These are phyloP conservation scores for Eimeria maxima DNA, from an alignment of 169 alveolate species.

Conservation along the genomic window DNA sequence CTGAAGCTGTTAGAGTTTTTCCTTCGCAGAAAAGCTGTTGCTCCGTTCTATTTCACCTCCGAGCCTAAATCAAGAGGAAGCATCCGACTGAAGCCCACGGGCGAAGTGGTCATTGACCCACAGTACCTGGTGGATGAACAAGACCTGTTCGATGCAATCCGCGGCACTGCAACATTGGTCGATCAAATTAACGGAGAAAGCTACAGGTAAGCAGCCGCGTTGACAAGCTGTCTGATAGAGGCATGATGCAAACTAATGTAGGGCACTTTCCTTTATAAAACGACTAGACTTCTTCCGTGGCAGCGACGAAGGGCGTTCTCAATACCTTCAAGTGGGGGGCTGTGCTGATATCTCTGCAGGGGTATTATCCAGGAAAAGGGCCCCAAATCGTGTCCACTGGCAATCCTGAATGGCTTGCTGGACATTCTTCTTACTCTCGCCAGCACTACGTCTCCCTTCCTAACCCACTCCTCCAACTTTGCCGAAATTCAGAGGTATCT, in stretches of 20 bases:
- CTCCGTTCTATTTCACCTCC: conserved; percentile 87
- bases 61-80: conserved; percentile 89
- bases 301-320: too few relatives aligned
- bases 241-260: background rate
- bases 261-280: background rate
- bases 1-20: background rate
- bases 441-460: conserved; percentile 73
- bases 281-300: background rate
- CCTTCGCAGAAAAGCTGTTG: conserved; percentile 84
- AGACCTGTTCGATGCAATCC: conserved; percentile 86
- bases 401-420: conserved; percentile 77
- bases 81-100: conserved; percentile 82
- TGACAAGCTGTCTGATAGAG: background rate
- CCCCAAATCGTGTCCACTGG: conserved; percentile 64
- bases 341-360: conserved; percentile 12
- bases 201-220: conserved; percentile 61
- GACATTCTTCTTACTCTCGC: conserved; percentile 79
- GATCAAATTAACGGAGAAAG: conserved; percentile 85
- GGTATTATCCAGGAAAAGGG: conserved; percentile 79
- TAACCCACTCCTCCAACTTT: conserved; percentile 70
- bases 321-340: background rate
- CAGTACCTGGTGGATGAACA: conserved; percentile 85
- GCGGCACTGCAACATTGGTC: conserved; percentile 85
- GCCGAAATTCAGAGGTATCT: conserved; percentile 77
- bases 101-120: conserved; percentile 86